Evolutionary conservation across 1,284 basidiomycete species (phyloP).

Genomic region (Irpex sp.): DNA sequence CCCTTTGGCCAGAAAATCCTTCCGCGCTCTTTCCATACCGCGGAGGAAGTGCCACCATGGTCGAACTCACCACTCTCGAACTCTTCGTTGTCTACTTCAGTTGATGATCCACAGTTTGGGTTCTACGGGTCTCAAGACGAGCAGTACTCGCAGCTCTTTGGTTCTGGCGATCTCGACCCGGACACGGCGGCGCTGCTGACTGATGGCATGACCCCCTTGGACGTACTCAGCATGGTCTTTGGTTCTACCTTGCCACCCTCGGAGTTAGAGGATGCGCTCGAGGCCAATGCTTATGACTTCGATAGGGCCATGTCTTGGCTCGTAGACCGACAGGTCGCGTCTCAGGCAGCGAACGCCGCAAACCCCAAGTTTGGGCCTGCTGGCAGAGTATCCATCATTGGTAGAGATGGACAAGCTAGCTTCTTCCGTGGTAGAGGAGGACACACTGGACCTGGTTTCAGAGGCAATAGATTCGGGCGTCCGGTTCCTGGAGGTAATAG

Average conservation of each 20-base stretch:
- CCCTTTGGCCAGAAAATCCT: constrained; percentile 53
- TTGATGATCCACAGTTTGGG: constrained; percentile 37
- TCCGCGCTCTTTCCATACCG: constrained; percentile 59
- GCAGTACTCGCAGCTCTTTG: constrained; percentile 11
- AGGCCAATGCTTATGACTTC: constrained; percentile 88
- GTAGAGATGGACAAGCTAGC: constrained; percentile 42
- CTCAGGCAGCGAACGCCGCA: constrained; percentile 19
- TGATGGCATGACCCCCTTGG: constrained; percentile 94
- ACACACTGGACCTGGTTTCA: constrained; percentile 30
- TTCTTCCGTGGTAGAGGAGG: constrained; percentile 40
- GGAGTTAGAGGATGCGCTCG: constrained; percentile 91
- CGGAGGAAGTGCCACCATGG: constrained; percentile 64
- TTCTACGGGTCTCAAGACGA: constrained; percentile 16
- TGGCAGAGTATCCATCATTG: constrained; percentile 57
- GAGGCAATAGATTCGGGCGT: constrained; percentile 53
- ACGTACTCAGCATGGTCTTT: constrained; percentile 92
- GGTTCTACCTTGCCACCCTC: constrained; percentile 83
- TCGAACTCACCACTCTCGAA: constrained; percentile 44
- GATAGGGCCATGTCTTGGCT: constrained; percentile 93
- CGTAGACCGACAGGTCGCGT: constrained; percentile 64
- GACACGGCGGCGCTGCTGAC: constrained; percentile 62
- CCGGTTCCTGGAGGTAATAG: constrained; percentile 59
- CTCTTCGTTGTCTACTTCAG: constrained; percentile 48
- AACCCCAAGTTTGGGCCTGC: constrained; percentile 35
- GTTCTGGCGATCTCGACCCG: constrained; percentile 35